These are phyloP conservation scores for Articulospora tetracladia DNA, from an alignment of 495 filamentous ascomycete species.

Conservation along the genomic window DNA sequence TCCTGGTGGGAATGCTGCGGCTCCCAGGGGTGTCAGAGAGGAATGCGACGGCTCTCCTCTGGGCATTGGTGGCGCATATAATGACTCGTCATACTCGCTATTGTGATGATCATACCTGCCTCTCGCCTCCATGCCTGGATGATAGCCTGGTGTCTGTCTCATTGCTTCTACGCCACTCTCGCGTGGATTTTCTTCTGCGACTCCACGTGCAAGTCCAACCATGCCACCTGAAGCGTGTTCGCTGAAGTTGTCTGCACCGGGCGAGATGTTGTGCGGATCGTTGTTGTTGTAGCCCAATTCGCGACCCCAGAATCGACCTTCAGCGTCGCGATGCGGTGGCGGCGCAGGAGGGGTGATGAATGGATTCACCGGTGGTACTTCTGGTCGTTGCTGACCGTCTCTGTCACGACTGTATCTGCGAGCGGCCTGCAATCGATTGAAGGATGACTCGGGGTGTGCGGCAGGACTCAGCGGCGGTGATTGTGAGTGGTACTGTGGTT, in stretches of 20 bases:
- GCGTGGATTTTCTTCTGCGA: conserved; percentile 68
- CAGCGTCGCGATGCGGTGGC: conserved; percentile 24
- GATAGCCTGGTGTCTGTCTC: conserved; percentile 32
- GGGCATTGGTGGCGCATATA: conserved; percentile 4
- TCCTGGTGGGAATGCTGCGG: conserved; percentile 24
- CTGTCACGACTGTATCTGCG: conserved; percentile 31
- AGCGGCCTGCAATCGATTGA: conserved; percentile 35
- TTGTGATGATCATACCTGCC: neutral
- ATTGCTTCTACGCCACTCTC: conserved; percentile 71
- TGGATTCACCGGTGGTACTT: neutral
- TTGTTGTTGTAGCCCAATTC: conserved; percentile 20
- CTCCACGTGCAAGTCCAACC: conserved; percentile 68
- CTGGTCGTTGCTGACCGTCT: neutral
- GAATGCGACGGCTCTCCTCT: conserved; percentile 15
- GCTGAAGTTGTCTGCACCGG: conserved; percentile 72
- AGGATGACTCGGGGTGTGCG: conserved; percentile 40
- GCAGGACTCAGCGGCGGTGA: conserved; percentile 26
- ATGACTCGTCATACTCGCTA: conserved; percentile 7
- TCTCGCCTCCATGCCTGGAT: conserved; percentile 6
- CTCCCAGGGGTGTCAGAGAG: conserved; percentile 20
- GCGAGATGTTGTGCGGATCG: conserved; percentile 51
- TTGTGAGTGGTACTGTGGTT: conserved; percentile 11
- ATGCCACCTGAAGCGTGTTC: conserved; percentile 70
- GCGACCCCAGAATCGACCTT: conserved; percentile 22
- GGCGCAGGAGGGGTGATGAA: conserved; percentile 1